Percentiles rank a stretch among this genome's conserved stretches.
phyloP scores from a whole-genome alignment of 805 yeast genomes.

The Kregervanrija pseudodelftensis region DNA sequence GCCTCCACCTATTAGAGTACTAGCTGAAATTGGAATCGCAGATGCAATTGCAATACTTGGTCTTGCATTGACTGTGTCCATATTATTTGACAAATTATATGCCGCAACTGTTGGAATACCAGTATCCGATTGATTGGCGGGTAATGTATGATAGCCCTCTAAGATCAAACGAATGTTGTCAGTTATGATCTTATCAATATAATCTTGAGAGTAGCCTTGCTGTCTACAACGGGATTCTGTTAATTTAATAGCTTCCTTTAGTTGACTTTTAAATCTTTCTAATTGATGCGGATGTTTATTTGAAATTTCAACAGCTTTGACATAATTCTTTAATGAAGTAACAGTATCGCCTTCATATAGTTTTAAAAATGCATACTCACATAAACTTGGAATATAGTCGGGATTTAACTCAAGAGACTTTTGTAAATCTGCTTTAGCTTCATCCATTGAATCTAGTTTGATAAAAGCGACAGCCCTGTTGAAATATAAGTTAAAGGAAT shows the following conservation, averaged over 20 bases:
- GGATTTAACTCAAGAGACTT: slow-evolving; percentile 28
- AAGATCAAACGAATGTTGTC: slow-evolving; percentile 17
- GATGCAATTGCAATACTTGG: slow-evolving; percentile 7
- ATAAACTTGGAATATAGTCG: slow-evolving; percentile 31
- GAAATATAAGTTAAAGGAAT: slow-evolving; percentile 27
- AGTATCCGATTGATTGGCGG: slow-evolving; percentile 7
- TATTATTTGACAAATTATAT: slow-evolving; percentile 9
- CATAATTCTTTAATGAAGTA: slow-evolving; percentile 30
- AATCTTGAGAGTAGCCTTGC: slow-evolving; percentile 26
- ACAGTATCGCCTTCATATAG: slow-evolving; percentile 31
- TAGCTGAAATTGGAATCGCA: not conserved
- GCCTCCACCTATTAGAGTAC: not conserved
- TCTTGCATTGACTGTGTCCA: slow-evolving; percentile 8
- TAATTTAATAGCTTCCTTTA: slow-evolving; percentile 22
- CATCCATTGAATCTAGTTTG: slow-evolving; percentile 27
- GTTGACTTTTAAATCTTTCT: slow-evolving; percentile 19
- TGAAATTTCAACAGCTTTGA: slow-evolving; percentile 25
- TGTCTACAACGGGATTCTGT: slow-evolving; percentile 25
- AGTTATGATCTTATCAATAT: slow-evolving; percentile 22
- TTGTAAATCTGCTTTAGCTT: slow-evolving; percentile 30
- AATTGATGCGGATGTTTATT: slow-evolving; percentile 14
- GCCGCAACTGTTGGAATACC: slow-evolving; percentile 14
- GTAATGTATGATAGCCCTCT: slow-evolving; percentile 14
- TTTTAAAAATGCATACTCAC: slow-evolving; percentile 31
- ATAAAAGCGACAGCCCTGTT: slow-evolving; percentile 36